A percentile compares a stretch with the other conserved stretches of the same genome.
These are phyloP conservation scores for Stachybotrys elegans DNA, from an alignment of 2,329 filamentous ascomycete genomes.

Conservation along the genomic window DNA sequence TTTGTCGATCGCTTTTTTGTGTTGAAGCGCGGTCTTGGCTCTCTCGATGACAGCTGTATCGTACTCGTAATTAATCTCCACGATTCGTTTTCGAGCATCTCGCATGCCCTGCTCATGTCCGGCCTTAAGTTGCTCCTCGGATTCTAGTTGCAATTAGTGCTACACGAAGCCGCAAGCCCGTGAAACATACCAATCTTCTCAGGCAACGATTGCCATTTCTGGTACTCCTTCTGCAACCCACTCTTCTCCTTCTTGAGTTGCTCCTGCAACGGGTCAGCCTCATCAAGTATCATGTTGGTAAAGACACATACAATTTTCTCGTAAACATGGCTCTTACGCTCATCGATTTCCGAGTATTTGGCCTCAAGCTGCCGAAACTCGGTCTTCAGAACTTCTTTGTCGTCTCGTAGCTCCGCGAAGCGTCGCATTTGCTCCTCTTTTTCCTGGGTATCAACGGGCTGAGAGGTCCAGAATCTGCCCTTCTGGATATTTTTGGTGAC, in stretches of 20 bases:
- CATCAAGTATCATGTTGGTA: no score
- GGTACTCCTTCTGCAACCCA: conserved; percentile 59
- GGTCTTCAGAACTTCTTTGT: conserved; percentile 27
- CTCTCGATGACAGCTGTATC: conserved; percentile 53
- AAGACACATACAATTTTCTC: conserved; percentile 29
- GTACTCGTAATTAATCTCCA: conserved; percentile 46
- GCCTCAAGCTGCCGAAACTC: conserved; percentile 27
- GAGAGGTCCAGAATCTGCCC: conserved; percentile 70
- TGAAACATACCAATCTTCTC: conserved; percentile 59
- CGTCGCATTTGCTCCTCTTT: conserved; percentile 56
- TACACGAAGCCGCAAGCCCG: no score
- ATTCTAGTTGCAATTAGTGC: no score
- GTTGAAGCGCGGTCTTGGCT: conserved; percentile 45
- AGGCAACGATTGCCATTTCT: conserved; percentile 62
- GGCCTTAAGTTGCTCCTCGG: conserved; percentile 26
- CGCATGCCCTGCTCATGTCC: conserved; percentile 25
- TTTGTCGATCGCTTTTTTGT: conserved; percentile 54
- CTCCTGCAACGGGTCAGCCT: conserved; percentile 33
- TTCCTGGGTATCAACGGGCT: conserved; percentile 64
- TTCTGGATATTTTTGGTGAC: conserved; percentile 53
- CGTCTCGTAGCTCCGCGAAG: conserved; percentile 35
- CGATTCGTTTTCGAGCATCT: conserved; percentile 32
- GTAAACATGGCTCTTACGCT: conserved; percentile 35
- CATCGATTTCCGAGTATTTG: conserved; percentile 36
- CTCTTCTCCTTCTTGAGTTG: conserved; percentile 58